Conservation (phyloP, 495 filamentous ascomycete genomes). For the Lasiosphaeria miniovina region DNA sequence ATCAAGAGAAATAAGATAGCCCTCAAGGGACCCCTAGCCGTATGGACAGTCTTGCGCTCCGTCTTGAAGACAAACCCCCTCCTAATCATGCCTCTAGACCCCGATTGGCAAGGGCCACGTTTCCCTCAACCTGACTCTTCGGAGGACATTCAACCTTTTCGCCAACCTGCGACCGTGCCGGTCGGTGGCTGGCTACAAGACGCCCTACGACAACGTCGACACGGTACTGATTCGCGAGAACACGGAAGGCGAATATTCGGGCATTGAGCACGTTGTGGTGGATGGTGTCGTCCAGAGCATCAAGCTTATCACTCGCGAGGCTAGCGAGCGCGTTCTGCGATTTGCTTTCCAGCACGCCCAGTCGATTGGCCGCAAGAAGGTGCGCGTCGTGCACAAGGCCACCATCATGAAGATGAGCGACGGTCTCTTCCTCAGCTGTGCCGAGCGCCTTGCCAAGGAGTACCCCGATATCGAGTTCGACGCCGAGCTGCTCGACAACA, state of each 20-base stretch:
- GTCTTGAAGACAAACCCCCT: not conserved
- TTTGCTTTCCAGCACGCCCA: conserved; percentile 98
- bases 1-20: conserved; percentile 92
- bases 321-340: conserved; percentile 87
- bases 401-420: conserved; percentile 99
- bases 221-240: conserved; percentile 98
- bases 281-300: conserved; percentile 98
- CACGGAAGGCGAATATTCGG: conserved; percentile 99
- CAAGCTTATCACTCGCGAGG: conserved; percentile 94
- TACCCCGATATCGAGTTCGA: conserved; percentile 94
- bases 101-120: conserved; percentile 98
- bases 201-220: conserved; percentile 96
- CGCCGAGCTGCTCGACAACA: conserved; percentile 95
- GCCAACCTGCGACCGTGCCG: conserved; percentile 98
- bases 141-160: conserved; percentile 98
- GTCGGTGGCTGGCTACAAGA: conserved; percentile 95
- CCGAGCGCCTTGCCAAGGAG: conserved; percentile 81
- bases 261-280: conserved; percentile 97
- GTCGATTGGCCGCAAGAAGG: conserved; percentile 87
- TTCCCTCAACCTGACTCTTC: conserved; percentile 96
- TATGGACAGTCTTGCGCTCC: conserved; percentile 46
- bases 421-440: conserved; percentile 90
- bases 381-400: conserved; percentile 96
- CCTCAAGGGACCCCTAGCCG: conserved; percentile 93
- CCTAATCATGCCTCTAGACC: conserved; percentile 57